Conservation (phyloP, 805 yeast genomes). For the Kregervanrija delftensis region DNA sequence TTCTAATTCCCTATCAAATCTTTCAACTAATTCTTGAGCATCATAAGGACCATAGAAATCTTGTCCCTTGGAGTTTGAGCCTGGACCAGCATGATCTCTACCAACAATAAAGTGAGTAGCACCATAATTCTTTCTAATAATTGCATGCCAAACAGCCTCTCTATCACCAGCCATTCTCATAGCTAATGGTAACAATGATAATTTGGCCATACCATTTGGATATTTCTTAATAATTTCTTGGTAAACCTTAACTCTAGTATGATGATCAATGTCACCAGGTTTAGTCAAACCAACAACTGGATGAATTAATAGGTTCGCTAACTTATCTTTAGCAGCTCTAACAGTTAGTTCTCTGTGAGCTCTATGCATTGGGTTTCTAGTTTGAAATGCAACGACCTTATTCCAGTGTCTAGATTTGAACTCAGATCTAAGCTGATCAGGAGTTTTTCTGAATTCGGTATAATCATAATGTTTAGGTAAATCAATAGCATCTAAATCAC, state of each 20-base stretch:
- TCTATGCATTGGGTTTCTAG: slow-evolving; percentile 98
- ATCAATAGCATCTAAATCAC: slow-evolving; percentile 74
- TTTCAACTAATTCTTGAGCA: slow-evolving; percentile 83
- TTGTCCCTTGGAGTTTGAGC: slow-evolving; percentile 76
- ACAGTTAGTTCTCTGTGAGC: slow-evolving; percentile 96
- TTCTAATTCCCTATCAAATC: slow-evolving; percentile 67
- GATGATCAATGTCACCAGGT: slow-evolving; percentile 97
- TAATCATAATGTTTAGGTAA: slow-evolving; percentile 89
- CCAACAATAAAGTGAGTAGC: slow-evolving; percentile 97
- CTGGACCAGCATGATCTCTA: slow-evolving; percentile 98
- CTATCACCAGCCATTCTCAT: slow-evolving; percentile 99
- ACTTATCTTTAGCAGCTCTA: slow-evolving; percentile 90
- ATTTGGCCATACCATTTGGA: slow-evolving; percentile 89
- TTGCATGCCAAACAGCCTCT: slow-evolving; percentile 98
- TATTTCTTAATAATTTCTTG: slow-evolving; percentile 86
- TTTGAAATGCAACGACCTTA: slow-evolving; percentile 92
- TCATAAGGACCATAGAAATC: slow-evolving; percentile 97
- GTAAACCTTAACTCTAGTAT: slow-evolving; percentile 93
- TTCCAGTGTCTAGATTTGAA: slow-evolving; percentile 79
- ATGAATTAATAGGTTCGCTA: slow-evolving; percentile 83
- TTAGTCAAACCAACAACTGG: slow-evolving; percentile 96
- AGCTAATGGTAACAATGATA: slow-evolving; percentile 85
- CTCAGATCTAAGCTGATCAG: slow-evolving; percentile 83
- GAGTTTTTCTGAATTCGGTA: slow-evolving; percentile 80
- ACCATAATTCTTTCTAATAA: slow-evolving; percentile 93